Base-by-base conservation (phyloP, 129 eudicot species). In the Mikania micrantha region DNA sequence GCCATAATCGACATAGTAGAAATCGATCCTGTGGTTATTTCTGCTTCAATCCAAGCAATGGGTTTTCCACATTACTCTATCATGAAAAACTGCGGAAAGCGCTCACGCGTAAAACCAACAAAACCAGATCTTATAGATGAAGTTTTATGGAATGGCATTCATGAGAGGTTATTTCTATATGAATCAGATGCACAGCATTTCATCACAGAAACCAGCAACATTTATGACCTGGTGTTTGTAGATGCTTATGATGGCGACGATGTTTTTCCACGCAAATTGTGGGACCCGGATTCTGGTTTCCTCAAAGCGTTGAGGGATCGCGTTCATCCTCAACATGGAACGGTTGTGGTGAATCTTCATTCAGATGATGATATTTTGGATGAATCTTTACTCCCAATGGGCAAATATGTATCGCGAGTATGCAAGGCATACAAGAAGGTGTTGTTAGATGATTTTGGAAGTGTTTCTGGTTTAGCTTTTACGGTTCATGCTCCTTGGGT, bases 211-310 rank as follows among this genome's bases (percentile, higher is more conserved):
- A 80, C 39, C 15, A 38, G 50, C 61, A 74, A 69, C 75, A 31
- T 80, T 10, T 92, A 92, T 34, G 98, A 92, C 80, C 52, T 88
- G 45, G 83, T 88, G 47, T 92, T 88, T 48, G 60, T 92, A 48
- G 98, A 92, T 74, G 96, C 98, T 16, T 92, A 92, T 22, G 98
- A 92, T 57, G 98, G 96, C 0, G 85, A 84, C 11, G 98, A 92
- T 63, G 80, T 88, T 29, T 92, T 88, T n/a, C 96, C 96, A 0
- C 79, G 74, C 79, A 88, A 88, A 45, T 67, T 92, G 57, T 85
- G 98, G 96, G 95, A 92, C 41, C 95, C 96, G 12, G 66, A 81
- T 56, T 88, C 88, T 31, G 75, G 84, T 2, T 92, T 92, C 69
- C 88, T 92, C 66, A 64, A 79, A 64, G 78, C 85, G 59, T 80